Percentiles rank a stretch among this genome's conserved stretches.
phyloP scores from a whole-genome alignment of 116 monocot species.

The Zostera marina region DNA sequence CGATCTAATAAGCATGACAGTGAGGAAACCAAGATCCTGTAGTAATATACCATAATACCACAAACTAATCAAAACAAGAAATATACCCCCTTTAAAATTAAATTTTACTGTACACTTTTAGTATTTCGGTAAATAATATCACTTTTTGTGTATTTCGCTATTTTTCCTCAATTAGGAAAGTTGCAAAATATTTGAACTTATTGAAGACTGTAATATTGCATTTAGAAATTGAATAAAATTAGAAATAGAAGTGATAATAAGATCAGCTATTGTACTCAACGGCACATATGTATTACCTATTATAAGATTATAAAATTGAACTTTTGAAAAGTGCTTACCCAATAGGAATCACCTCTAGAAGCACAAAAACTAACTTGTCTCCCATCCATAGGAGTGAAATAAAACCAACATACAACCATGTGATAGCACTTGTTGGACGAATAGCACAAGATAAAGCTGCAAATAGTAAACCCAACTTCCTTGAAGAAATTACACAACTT shows the following conservation, averaged over 20 bases:
- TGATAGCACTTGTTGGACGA: conserved; percentile 88
- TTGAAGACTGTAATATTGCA: background rate
- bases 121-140: background rate
- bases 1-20: conserved; percentile 42
- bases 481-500: conserved; percentile 18
- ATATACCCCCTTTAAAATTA: no score
- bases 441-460: conserved; percentile 71
- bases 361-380: conserved; percentile 28
- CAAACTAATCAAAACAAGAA: background rate
- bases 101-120: no score
- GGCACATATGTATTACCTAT: no score
- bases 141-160: background rate
- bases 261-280: no score
- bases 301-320: background rate
- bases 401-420: conserved; percentile 82
- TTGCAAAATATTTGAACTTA: background rate
- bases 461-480: conserved; percentile 51
- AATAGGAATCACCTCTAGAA: conserved; percentile 68
- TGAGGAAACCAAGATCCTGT: conserved; percentile 43
- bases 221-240: no score
- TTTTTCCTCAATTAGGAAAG: background rate
- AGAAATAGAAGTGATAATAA: no score
- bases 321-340: conserved; percentile 42
- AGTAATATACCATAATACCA: background rate
- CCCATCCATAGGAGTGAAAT: conserved; percentile 29